These are phyloP conservation scores for Pisolithus thermaeus DNA, from an alignment of 1,284 basidiomycete species.

Conservation along the genomic window DNA sequence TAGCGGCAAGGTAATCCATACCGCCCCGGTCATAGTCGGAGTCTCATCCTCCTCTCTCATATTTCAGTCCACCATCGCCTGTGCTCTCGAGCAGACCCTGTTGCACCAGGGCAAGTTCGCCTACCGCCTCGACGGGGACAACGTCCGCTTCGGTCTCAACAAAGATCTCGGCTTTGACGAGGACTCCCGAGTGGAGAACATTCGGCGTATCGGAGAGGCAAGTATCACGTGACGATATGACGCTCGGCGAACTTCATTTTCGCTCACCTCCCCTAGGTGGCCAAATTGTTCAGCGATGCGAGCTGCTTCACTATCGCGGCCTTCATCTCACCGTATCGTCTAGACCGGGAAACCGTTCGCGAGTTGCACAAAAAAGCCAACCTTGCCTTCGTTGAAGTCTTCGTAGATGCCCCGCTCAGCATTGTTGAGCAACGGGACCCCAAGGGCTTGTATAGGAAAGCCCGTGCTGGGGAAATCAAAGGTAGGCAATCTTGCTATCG, in stretches of 20 bases:
- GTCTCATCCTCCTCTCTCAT: constrained; percentile 1
- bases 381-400: constrained; percentile 91
- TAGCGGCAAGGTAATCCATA: constrained; percentile 27
- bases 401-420: constrained; percentile 85
- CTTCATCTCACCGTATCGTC: constrained; percentile 97
- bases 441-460: constrained; percentile 98
- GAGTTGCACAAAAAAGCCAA: constrained; percentile 71
- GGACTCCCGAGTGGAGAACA: constrained; percentile 94
- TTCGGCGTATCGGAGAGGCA: constrained; percentile 95
- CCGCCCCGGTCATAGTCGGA: background rate
- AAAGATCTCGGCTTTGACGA: constrained; percentile 98
- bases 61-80: constrained; percentile 89
- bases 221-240: constrained; percentile 6
- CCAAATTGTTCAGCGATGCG: constrained; percentile 90
- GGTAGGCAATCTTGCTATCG: constrained; percentile 40
- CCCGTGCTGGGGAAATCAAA: constrained; percentile 93
- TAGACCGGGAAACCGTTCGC: constrained; percentile 83
- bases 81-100: constrained; percentile 94
- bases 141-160: constrained; percentile 95
- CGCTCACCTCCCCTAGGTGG: constrained; percentile 52
- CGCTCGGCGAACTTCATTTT: background rate
- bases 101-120: constrained; percentile 81
- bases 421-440: constrained; percentile 93
- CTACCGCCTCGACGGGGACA: constrained; percentile 96
- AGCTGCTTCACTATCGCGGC: constrained; percentile 87